Base-by-base conservation (phyloP, 441 rosid species). In the Gossypium gossypioides region DNA sequence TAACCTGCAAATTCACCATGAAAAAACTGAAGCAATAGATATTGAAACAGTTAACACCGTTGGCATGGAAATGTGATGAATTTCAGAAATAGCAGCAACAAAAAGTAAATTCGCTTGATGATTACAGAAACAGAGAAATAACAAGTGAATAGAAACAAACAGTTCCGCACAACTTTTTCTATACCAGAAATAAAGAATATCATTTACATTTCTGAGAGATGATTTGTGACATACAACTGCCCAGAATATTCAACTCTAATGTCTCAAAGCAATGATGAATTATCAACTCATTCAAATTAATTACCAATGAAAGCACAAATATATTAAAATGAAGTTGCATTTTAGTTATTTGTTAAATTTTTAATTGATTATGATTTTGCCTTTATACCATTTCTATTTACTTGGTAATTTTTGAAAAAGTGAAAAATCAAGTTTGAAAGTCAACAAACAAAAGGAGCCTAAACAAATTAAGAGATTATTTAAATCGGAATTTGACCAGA, bases 1-100 rank as follows among this genome's bases (percentile, higher is more conserved):
- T 96, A 96, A 70, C 98, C 99, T 92, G 86, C 57, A 82, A 71
- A 74, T 54, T 57, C 37, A 77, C 69, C 63, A 76, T 3, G 1
- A 73, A 27, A 32, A 65, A 67, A 6, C 13, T 18, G 32, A 64
- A 42, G 18, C 18, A 69, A 57, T 5, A 19, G 8, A 55, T 69
- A 73, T 65, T 3, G 12, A 72, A 76, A 72, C 0, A 40, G 68
- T 15, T 51, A 75, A 37, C 1, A 3, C 34, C 65, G 56, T n/a
- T 8, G 24, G 44, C 22, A 61, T 19, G 24, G 24, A 54, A 54
- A 54, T 54, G 58, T 6, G 25, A 54, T 54, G 42, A 48, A n/a
- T n/a, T 16, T 25, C 13, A 22, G 13, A 66, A 24, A 24, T 50
- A 24, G 4, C 3, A 46, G 50, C 24, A 9, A 62, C 68, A 62